Conservation (phyloP, 2,329 filamentous ascomycete genomes). For the Orbilia quercus region DNA sequence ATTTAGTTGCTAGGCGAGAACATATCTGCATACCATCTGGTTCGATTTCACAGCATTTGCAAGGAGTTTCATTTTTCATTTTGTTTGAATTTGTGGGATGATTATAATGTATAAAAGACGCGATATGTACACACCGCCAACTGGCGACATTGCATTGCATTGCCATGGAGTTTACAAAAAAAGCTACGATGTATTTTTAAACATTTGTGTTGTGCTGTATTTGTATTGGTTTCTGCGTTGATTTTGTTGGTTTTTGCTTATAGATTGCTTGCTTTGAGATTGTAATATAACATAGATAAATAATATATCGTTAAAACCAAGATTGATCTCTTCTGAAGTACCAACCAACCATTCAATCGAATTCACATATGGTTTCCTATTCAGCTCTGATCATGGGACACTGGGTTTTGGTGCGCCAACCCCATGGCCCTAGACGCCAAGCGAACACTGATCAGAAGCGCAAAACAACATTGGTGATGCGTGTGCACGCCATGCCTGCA, state of each 20-base stretch:
- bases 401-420: too few species aligned
- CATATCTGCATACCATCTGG: neutral
- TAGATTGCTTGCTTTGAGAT: slow-evolving; percentile 3
- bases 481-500: neutral
- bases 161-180: slow-evolving; percentile 9
- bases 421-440: neutral
- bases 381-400: neutral
- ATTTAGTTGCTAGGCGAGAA: neutral
- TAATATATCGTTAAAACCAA: neutral
- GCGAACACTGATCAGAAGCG: slow-evolving; percentile 1
- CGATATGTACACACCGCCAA: neutral
- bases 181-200: neutral
- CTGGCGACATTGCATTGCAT: neutral
- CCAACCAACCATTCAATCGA: neutral
- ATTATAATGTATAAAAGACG: neutral
- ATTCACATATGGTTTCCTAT: too few species aligned
- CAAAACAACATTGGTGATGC: neutral
- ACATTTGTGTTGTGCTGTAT: neutral
- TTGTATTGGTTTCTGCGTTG: slow-evolving; percentile 1
- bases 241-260: slow-evolving; percentile 16
- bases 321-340: neutral
- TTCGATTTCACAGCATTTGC: slow-evolving; percentile 3
- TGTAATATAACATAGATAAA: neutral
- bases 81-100: neutral
- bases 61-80: slow-evolving; percentile 10